phyloP scores from a whole-genome alignment of 2,329 filamentous ascomycete genomes.

The Colletotrichum viniferum region DNA sequence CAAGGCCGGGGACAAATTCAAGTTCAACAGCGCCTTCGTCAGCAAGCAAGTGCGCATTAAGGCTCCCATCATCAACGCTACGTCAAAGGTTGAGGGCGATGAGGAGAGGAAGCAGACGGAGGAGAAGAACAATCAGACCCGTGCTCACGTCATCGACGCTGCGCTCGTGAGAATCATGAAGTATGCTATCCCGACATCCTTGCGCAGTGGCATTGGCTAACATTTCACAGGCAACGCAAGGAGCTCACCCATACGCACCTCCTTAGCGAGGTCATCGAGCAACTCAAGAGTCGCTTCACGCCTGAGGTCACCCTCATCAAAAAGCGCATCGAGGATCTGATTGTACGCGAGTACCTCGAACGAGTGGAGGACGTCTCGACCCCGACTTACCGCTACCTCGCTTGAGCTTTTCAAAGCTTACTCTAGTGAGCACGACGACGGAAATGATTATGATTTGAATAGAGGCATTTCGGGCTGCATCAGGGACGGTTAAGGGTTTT shows the following conservation, averaged over 20 bases:
- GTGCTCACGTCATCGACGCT: conserved; percentile 75
- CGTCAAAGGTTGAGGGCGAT: conserved; percentile 83
- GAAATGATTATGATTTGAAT: neutral
- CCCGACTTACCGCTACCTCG: conserved; percentile 74
- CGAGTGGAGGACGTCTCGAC: conserved; percentile 70
- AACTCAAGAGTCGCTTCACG: conserved; percentile 72
- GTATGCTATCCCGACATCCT: conserved; percentile 53
- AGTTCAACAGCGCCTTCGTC: conserved; percentile 80
- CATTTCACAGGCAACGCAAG: conserved; percentile 68
- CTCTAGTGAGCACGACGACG: neutral
- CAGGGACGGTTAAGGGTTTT: neutral
- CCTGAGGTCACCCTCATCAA: conserved; percentile 81
- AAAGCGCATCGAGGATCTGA: conserved; percentile 78
- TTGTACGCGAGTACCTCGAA: conserved; percentile 79
- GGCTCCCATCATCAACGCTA: conserved; percentile 79
- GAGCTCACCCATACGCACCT: conserved; percentile 72
- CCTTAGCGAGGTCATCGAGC: conserved; percentile 73
- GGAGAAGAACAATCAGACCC: conserved; percentile 74
- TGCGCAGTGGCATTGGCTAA: conserved; percentile 28
- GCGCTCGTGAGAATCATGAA: conserved; percentile 86
- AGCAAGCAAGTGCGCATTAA: conserved; percentile 89
- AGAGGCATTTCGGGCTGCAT: neutral
- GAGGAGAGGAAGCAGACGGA: conserved; percentile 73
- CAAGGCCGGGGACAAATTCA: conserved; percentile 78
- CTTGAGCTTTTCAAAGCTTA: conserved; percentile 45